A percentile compares a stretch with the other conserved stretches of the same genome.
Evolutionary conservation across 495 filamentous ascomycete genomes (phyloP).

Genomic region (Aspergillus carlsbadensis): DNA sequence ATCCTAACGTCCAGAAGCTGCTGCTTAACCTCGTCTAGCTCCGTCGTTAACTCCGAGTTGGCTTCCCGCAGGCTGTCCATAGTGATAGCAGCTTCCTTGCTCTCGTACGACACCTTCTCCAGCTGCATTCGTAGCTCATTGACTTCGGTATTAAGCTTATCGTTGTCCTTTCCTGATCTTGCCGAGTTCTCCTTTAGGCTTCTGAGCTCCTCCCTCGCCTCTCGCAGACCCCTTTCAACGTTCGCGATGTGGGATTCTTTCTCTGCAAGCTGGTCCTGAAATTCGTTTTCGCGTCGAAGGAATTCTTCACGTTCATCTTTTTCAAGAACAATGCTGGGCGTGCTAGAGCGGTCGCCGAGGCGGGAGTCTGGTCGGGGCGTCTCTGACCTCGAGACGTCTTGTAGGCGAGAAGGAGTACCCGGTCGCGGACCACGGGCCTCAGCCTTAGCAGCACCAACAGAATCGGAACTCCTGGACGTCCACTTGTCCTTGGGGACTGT

Average conservation of each 20-base stretch:
- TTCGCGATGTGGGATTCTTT: constrained; percentile 78
- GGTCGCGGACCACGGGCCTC: constrained; percentile 64
- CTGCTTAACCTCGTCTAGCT: constrained; percentile 95
- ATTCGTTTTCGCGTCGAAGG: constrained; percentile 88
- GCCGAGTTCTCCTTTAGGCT: constrained; percentile 79
- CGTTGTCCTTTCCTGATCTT: constrained; percentile 81
- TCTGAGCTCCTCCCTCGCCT: constrained; percentile 78
- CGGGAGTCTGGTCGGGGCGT: constrained; percentile 78
- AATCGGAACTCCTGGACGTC: constrained; percentile 61
- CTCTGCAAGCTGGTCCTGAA: constrained; percentile 94
- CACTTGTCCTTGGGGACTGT: constrained; percentile 83
- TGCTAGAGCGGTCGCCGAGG: constrained; percentile 82
- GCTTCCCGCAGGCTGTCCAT: constrained; percentile 97
- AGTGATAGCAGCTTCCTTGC: constrained; percentile 93
- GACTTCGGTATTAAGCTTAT: constrained; percentile 75
- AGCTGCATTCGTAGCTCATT: constrained; percentile 95
- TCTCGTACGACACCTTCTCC: constrained; percentile 91
- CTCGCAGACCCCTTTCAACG: constrained; percentile 73
- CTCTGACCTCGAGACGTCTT: constrained; percentile 52
- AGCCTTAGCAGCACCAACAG: constrained; percentile 52
- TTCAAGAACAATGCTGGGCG: constrained; percentile 82
- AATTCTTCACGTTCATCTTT: constrained; percentile 98
- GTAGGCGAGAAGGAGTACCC: constrained; percentile 78
- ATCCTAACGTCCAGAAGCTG: constrained; percentile 94
- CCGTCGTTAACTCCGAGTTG: constrained; percentile 84